phyloP scores from a whole-genome alignment of 73 alveolate species.

The Paramecium sexaurelia region DNA sequence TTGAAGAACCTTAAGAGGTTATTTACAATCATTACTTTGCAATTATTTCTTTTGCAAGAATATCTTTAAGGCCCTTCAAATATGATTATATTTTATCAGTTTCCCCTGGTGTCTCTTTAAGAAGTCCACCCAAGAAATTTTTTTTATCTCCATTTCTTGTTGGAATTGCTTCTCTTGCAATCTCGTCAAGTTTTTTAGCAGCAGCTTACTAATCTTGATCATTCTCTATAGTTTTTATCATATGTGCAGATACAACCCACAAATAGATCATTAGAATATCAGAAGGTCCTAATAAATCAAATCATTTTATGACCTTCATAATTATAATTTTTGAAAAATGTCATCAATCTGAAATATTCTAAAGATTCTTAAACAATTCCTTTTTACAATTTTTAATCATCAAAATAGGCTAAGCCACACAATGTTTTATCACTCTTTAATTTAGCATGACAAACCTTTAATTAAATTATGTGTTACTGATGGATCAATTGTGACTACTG shows the following conservation, averaged over 20 bases:
- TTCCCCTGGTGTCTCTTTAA: background rate
- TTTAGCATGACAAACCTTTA: conserved; percentile 48
- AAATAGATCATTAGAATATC: conserved; percentile 21
- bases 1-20: background rate
- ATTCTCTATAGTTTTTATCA: conserved; percentile 28
- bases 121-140: conserved; percentile 33
- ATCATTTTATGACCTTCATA: conserved; percentile 10
- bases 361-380: conserved; percentile 11
- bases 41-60: conserved; percentile 7
- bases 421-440: background rate
- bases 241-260: conserved; percentile 50
- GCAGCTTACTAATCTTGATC: background rate
- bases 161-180: conserved; percentile 41
- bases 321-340: conserved; percentile 35
- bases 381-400: background rate
- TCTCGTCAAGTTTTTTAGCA: conserved; percentile 2
- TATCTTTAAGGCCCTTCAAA: conserved; percentile 25
- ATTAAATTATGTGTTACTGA: background rate
- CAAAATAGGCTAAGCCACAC: conserved; percentile 41
- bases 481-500: conserved; percentile 14
- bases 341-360: conserved; percentile 35
- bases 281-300: conserved; percentile 33
- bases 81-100: background rate
- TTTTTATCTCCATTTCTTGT: conserved; percentile 21
- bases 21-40: background rate